Evolutionary conservation across 495 filamentous ascomycete species (phyloP).

Genomic region (Endocarpon pusillum): DNA sequence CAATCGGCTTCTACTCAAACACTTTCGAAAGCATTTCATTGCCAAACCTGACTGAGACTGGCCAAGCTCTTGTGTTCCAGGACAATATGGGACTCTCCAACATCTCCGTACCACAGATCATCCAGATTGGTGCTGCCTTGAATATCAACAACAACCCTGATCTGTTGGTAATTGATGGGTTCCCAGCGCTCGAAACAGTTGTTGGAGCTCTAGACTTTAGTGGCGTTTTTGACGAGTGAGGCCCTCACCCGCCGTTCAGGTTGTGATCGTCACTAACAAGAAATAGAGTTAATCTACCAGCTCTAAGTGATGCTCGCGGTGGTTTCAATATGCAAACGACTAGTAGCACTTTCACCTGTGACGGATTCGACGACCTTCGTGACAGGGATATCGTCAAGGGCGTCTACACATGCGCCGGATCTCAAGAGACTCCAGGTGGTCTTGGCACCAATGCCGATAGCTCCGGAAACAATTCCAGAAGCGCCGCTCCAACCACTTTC

Average conservation of each 20-base stretch:
- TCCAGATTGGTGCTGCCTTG: conserved; percentile 56
- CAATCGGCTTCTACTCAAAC: conserved; percentile 72
- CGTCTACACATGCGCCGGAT: conserved; percentile 36
- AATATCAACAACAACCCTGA: conserved; percentile 76
- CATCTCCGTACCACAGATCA: conserved; percentile 54
- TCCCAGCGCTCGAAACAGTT: conserved; percentile 49
- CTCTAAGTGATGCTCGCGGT: conserved; percentile 60
- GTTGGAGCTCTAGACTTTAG: conserved; percentile 77
- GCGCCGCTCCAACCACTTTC: conserved; percentile 23
- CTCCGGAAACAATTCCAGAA: conserved; percentile 17
- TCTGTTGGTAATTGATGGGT: conserved; percentile 41
- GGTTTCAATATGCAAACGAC: conserved; percentile 74
- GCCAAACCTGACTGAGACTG: conserved; percentile 61
- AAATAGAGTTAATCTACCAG: conserved; percentile 48
- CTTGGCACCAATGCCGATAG: conserved; percentile 20
- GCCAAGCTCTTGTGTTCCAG: conserved; percentile 60
- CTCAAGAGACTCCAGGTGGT: conserved; percentile 23
- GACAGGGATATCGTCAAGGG: conserved; percentile 40
- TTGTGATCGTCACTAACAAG: neutral
- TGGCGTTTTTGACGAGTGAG: conserved; percentile 72
- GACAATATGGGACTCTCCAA: conserved; percentile 61
- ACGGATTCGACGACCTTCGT: conserved; percentile 25
- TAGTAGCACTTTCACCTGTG: conserved; percentile 42
- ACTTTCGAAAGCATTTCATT: conserved; percentile 47
- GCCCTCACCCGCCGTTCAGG: conserved; percentile 6